Percentiles rank a stretch among this genome's conserved stretches.
Conservation (phyloP, 2,329 filamentous ascomycete species). For the Polytolypa hystricis region DNA sequence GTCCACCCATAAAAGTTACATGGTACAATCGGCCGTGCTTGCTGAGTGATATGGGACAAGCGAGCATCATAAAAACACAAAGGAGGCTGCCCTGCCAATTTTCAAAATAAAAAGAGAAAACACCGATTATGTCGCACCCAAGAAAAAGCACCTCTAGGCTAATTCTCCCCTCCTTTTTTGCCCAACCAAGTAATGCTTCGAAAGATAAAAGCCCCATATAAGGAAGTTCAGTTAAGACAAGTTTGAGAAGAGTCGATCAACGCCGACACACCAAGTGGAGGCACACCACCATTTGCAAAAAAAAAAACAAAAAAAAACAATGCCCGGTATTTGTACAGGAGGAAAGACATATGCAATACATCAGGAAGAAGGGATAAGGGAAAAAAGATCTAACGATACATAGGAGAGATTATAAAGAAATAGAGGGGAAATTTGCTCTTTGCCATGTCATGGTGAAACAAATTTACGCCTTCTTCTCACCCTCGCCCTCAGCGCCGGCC, state of each 20-base stretch:
- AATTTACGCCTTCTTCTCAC: conserved; percentile 59
- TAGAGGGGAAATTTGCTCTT: not conserved
- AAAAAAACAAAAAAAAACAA: conserved; percentile 13
- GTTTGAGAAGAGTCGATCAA: too few relatives aligned
- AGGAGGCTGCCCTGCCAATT: too few relatives aligned
- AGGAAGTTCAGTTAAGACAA: too few relatives aligned
- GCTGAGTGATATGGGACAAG: not conserved
- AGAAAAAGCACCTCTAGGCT: not conserved
- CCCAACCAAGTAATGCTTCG: not conserved
- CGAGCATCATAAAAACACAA: not conserved
- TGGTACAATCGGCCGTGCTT: too few relatives aligned
- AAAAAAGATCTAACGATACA: conserved; percentile 4
- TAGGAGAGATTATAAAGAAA: conserved; percentile 13
- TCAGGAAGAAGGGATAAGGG: conserved; percentile 5
- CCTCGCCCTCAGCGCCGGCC: conserved; percentile 40
- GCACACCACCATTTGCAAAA: too few relatives aligned
- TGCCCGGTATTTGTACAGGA: conserved; percentile 16
- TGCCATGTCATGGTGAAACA: not conserved
- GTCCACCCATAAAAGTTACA: too few relatives aligned
- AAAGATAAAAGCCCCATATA: not conserved
- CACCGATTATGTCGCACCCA: not conserved
- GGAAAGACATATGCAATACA: conserved; percentile 11
- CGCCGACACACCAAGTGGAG: too few relatives aligned
- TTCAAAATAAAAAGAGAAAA: not conserved
- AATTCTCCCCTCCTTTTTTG: not conserved